Percentiles rank a stretch among this genome's conserved stretches.
Conservation (phyloP, 164 flowering plant species). For the Santalum album region DNA sequence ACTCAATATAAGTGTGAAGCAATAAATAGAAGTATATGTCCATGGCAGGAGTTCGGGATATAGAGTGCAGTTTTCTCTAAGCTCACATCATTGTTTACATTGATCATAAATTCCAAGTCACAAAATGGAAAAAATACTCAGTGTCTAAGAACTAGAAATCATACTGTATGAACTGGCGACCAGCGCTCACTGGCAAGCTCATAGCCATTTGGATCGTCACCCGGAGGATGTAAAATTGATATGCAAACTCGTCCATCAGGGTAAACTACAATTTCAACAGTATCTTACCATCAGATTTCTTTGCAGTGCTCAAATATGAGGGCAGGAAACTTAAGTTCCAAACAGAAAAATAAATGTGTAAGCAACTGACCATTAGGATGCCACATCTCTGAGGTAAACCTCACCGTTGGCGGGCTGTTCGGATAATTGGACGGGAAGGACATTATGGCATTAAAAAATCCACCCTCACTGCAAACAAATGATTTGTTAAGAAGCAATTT, state of each 20-base stretch:
- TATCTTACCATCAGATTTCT: no score
- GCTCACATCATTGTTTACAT: no score
- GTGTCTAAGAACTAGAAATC: no score
- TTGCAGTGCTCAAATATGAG: no score
- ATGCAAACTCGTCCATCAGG: constrained; percentile 5
- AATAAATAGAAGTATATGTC: no score
- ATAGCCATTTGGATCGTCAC: constrained; percentile 6
- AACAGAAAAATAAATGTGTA: no score
- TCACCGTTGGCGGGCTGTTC: constrained; percentile 1
- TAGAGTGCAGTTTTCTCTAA: no score
- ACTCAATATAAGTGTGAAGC: no score
- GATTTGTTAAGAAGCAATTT: not conserved
- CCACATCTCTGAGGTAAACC: constrained; percentile 5
- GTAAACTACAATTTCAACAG: constrained; percentile 1
- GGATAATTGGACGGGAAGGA: constrained; percentile 5
- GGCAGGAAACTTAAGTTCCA: no score
- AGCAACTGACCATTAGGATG: constrained; percentile 2
- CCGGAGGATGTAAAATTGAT: constrained; percentile 5
- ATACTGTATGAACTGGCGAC: constrained; percentile 1
- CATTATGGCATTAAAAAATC: constrained; percentile 6
- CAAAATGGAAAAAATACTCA: no score
- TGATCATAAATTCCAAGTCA: no score
- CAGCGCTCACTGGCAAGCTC: constrained; percentile 7
- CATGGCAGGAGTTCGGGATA: no score
- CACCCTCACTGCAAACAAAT: not conserved